These are phyloP conservation scores for Aspergillus melleus DNA, from an alignment of 2,329 filamentous ascomycete genomes.

Conservation along the genomic window DNA sequence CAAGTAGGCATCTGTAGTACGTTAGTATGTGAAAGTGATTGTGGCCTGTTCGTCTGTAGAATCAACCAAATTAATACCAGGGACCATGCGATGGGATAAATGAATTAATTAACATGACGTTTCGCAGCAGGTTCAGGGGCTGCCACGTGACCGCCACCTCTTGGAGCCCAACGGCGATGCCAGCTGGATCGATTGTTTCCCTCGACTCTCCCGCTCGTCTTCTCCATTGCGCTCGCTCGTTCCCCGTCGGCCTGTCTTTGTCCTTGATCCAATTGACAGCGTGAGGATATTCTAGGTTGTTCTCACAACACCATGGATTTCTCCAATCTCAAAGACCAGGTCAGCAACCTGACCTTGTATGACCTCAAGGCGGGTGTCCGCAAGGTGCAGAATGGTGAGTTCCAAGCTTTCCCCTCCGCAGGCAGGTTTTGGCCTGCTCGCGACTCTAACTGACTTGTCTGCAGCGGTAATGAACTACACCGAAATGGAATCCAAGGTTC, in stretches of 20 bases:
- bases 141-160: slow-evolving; percentile 29
- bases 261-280: slow-evolving; percentile 12
- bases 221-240: slow-evolving; percentile 6
- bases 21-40: neutral
- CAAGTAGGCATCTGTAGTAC: neutral
- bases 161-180: slow-evolving; percentile 22
- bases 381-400: slow-evolving; percentile 92
- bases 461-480: slow-evolving; percentile 97
- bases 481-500: slow-evolving; percentile 76
- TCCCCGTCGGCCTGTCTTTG: slow-evolving; percentile 4
- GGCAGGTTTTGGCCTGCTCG: neutral
- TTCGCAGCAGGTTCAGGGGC: slow-evolving; percentile 25
- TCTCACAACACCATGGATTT: slow-evolving; percentile 68
- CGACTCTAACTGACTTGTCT: slow-evolving; percentile 19
- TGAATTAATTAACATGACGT: slow-evolving; percentile 1
- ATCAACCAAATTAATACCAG: neutral
- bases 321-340: slow-evolving; percentile 78
- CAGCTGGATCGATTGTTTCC: slow-evolving; percentile 24
- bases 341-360: slow-evolving; percentile 90
- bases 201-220: slow-evolving; percentile 17
- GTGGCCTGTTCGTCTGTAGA: neutral
- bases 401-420: neutral
- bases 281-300: slow-evolving; percentile 7
- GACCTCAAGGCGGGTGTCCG: slow-evolving; percentile 92
- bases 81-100: neutral